Base-by-base conservation (phyloP, 2,329 filamentous ascomycete species). In the Curvularia lunata region DNA sequence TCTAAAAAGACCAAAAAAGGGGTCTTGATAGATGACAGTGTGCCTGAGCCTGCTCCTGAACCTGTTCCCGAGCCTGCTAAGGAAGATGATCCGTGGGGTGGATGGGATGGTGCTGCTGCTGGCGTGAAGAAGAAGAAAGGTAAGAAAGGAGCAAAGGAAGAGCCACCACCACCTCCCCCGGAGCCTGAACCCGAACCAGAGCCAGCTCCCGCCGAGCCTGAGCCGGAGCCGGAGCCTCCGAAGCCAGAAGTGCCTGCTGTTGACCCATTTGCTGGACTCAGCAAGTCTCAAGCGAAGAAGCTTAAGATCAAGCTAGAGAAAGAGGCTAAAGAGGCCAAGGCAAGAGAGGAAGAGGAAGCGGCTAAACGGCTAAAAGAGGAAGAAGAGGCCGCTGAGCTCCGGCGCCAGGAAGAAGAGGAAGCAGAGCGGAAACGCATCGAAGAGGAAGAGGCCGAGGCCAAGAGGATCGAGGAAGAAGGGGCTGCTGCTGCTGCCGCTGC, bases 1-100 rank as follows among this genome's bases (percentile, higher is more conserved):
- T 74, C 77, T 51, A 82, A 81, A 65, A 79, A 73, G 51, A 72
- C 69, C 43, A 74, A 75, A 59, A 73, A 71, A 48, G 70, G 67
- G 9, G 61, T 65, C 25, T 25, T 77, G 50, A 64, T 75, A 27
- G 75, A 78, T 21, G 71, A 73, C 18, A 52, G 60, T 38, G 48
- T 62, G 18, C 64, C 64, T 19, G 64, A 66, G 9, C 69, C 70
- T 13, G 48, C 57, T 10, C 56, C 65, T 42, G 60, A 43, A 62
- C 68, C 68, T 16, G 48, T 57, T 5, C 56, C 65, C 38, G 62
- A 43, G 63, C 68, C 68, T 37, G 62, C 52, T 12, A 72, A 72
- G 54, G 72, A 74, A 38, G 71, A 71, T 2, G 71, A 73, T 48
- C 50, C 58, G 47, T 68, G 75, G 74, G 61, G 65, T 16, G 65